Percentiles rank a stretch among this genome's conserved stretches.
Evolutionary conservation across 2,329 filamentous ascomycete genomes (phyloP).

Genomic region (Lachnellula willkommii): DNA sequence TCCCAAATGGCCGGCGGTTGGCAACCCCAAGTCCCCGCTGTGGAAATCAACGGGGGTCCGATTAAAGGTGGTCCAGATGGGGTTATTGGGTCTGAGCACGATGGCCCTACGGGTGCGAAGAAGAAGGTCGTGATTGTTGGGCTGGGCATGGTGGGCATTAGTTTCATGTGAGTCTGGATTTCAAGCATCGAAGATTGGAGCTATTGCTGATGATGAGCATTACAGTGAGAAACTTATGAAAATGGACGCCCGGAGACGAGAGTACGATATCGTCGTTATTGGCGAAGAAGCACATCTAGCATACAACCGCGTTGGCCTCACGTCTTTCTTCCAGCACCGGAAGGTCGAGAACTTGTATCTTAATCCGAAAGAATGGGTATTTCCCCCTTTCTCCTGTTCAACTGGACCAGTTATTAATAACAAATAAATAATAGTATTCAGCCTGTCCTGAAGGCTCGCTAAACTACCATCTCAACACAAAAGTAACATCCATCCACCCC

Average conservation of each 20-base stretch:
- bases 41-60: conserved; percentile 21
- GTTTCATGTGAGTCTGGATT: conserved; percentile 65
- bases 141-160: conserved; percentile 85
- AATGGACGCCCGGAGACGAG: conserved; percentile 66
- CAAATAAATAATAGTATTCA: conserved; percentile 20
- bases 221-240: conserved; percentile 82
- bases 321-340: conserved; percentile 82
- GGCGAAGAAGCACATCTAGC: conserved; percentile 84
- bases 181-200: background rate
- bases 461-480: conserved; percentile 69
- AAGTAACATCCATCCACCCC: conserved; percentile 62
- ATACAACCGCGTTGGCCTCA: conserved; percentile 86
- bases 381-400: background rate
- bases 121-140: conserved; percentile 79
- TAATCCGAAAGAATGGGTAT: conserved; percentile 76
- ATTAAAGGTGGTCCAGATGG: conserved; percentile 23
- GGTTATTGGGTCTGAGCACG: conserved; percentile 19
- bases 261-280: conserved; percentile 79
- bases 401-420: background rate
- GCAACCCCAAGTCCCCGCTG: conserved; percentile 24
- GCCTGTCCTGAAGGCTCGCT: conserved; percentile 54
- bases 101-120: conserved; percentile 30
- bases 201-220: background rate
- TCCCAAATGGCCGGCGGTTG: conserved; percentile 24
- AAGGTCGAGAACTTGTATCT: conserved; percentile 83